These are phyloP conservation scores for Cetraspora pellucida DNA, from an alignment of 192 early-diverging fungal species.

Conservation along the genomic window DNA sequence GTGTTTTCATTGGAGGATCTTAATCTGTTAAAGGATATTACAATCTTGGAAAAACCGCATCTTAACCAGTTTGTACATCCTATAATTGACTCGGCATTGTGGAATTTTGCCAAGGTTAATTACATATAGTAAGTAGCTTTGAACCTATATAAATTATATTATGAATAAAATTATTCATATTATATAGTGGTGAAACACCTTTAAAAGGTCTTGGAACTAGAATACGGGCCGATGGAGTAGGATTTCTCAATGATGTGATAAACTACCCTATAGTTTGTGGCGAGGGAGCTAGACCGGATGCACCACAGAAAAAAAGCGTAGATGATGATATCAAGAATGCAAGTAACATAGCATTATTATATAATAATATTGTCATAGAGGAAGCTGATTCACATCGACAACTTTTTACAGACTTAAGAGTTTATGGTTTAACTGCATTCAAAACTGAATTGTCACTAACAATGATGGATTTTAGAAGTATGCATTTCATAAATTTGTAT, in stretches of 20 bases:
- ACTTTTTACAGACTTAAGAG: constrained; percentile 29
- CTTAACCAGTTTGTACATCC: constrained; percentile 33
- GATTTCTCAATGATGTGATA: constrained; percentile 27
- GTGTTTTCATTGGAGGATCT: constrained; percentile 26
- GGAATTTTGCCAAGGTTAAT: constrained; percentile 31
- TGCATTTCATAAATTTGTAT: constrained; percentile 30
- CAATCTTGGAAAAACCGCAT: constrained; percentile 26
- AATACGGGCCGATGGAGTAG: constrained; percentile 23
- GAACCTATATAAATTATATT: constrained; percentile 33
- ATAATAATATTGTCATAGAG: constrained; percentile 31
- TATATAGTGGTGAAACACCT: constrained; percentile 35
- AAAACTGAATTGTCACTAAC: constrained; percentile 33
- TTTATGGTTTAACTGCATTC: constrained; percentile 29
- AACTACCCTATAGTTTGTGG: constrained; percentile 33
- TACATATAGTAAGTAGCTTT: constrained; percentile 36
- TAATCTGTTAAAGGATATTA: constrained; percentile 34
- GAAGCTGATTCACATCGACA: constrained; percentile 29
- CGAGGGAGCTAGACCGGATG: constrained; percentile 27
- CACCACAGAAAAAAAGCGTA: constrained; percentile 26
- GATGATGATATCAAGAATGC: constrained; percentile 34
- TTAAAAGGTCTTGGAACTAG: constrained; percentile 13
- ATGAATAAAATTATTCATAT: constrained; percentile 28
- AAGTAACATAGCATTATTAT: constrained; percentile 10
- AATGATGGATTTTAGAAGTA: constrained; percentile 33
- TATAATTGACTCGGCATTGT: constrained; percentile 32